These are phyloP conservation scores for Nannochloropsis granulata DNA, from an alignment of 108 stramenopile genomes.

Conservation along the genomic window DNA sequence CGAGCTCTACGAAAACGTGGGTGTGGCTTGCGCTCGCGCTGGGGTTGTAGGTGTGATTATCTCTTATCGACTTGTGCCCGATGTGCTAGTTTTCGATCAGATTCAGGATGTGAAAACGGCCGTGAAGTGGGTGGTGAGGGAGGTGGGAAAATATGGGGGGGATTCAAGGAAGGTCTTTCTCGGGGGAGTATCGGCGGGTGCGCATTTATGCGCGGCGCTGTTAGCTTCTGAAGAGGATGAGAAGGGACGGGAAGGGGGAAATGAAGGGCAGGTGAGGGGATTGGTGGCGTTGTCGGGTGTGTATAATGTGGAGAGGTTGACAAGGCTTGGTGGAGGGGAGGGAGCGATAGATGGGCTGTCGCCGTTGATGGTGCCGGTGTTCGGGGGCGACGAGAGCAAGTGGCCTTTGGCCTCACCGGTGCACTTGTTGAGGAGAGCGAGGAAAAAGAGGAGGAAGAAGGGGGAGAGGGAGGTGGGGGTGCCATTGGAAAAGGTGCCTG, in stretches of 20 bases:
- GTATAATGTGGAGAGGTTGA: not conserved
- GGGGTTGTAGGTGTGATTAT: constrained; percentile 27
- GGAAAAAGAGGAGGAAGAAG: not conserved
- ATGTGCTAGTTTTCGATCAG: constrained; percentile 15
- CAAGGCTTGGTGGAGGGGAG: not conserved
- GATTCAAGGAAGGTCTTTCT: constrained; percentile 7
- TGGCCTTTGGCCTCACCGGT: not conserved
- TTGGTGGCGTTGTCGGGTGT: not conserved
- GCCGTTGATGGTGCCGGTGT: not conserved
- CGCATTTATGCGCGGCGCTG: constrained; percentile 18
- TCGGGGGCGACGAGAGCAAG: not conserved
- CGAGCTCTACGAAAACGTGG: constrained; percentile 24
- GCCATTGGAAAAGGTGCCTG: not conserved
- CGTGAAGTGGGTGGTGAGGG: constrained; percentile 9
- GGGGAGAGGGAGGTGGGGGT: not conserved
- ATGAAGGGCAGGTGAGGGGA: not conserved
- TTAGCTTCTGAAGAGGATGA: not conserved
- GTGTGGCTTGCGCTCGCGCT: constrained; percentile 11
- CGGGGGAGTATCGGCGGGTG: constrained; percentile 24
- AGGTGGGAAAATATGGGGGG: constrained; percentile 16
- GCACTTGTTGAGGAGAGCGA: not conserved
- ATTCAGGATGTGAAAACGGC: constrained; percentile 17
- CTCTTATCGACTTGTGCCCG: constrained; percentile 24
- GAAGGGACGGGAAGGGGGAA: not conserved
- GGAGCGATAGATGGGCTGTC: not conserved